These are phyloP conservation scores for Linaria vulgaris DNA, from an alignment of 257 asterid genomes.

Conservation along the genomic window DNA sequence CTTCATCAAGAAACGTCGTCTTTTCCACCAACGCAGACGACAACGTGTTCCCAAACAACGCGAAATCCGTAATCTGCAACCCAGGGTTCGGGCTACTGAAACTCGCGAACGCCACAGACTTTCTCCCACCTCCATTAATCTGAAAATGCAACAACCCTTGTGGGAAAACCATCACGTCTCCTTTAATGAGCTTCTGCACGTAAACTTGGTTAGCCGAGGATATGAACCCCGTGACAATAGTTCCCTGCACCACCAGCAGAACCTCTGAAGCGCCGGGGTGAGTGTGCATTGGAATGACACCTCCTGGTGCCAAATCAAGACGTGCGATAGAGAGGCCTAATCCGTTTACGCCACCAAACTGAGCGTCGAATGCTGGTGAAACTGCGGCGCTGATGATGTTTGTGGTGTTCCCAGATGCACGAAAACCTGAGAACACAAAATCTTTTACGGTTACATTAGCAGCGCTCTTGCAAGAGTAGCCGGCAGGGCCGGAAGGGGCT, in stretches of 20 bases:
- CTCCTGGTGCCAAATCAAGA: slow-evolving; percentile 58
- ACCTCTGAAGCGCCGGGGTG: slow-evolving; percentile 76
- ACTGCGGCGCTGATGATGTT: slow-evolving; percentile 73
- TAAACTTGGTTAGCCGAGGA: slow-evolving; percentile 57
- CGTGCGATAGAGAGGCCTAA: slow-evolving; percentile 70
- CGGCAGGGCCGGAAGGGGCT: slow-evolving; percentile 54
- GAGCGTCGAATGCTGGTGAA: slow-evolving; percentile 62
- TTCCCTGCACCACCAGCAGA: slow-evolving; percentile 48
- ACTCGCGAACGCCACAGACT: slow-evolving; percentile 52
- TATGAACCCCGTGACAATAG: slow-evolving; percentile 48
- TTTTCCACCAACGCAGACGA: slow-evolving; percentile 44
- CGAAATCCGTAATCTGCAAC: slow-evolving; percentile 56
- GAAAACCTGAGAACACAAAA: slow-evolving; percentile 58
- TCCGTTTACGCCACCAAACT: slow-evolving; percentile 71
- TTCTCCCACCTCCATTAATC: slow-evolving; percentile 52
- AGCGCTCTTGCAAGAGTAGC: slow-evolving; percentile 66
- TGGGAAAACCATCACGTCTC: slow-evolving; percentile 65
- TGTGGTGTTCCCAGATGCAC: slow-evolving; percentile 53
- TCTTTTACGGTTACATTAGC: slow-evolving; percentile 45
- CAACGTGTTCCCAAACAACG: slow-evolving; percentile 54
- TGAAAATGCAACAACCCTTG: slow-evolving; percentile 77
- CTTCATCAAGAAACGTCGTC: slow-evolving; percentile 61
- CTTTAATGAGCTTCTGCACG: slow-evolving; percentile 50
- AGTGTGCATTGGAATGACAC: slow-evolving; percentile 73
- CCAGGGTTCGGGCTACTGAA: slow-evolving; percentile 72